Evolutionary conservation across 1,284 basidiomycete genomes (phyloP).

Genomic region (Hypsizygus ulmarius): DNA sequence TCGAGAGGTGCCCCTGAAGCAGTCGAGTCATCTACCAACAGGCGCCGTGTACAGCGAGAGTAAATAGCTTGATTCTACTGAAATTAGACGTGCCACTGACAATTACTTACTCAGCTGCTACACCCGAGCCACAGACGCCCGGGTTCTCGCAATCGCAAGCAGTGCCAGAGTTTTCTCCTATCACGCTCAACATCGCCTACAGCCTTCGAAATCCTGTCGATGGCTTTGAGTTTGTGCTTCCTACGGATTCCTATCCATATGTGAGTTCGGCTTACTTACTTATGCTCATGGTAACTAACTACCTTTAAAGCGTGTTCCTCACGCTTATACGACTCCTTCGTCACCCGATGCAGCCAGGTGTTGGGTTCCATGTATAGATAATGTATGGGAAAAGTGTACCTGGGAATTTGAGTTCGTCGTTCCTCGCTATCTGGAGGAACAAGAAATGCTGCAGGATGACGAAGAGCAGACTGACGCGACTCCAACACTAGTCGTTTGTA

Average conservation of each 20-base stretch:
- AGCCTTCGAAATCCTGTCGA: conserved; percentile 78
- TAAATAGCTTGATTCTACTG: conserved; percentile 24
- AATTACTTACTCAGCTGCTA: conserved; percentile 47
- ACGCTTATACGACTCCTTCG: conserved; percentile 88
- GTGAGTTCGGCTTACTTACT: conserved; percentile 49
- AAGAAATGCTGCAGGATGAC: conserved; percentile 50
- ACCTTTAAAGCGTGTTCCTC: conserved; percentile 75
- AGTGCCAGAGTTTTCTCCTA: conserved; percentile 71
- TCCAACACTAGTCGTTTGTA: conserved; percentile 87
- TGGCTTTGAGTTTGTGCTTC: conserved; percentile 84
- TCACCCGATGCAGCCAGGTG: conserved; percentile 89
- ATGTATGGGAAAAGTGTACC: conserved; percentile 93
- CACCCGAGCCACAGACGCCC: conserved; percentile 75
- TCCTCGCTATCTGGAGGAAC: conserved; percentile 80
- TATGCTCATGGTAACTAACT: conserved; percentile 18
- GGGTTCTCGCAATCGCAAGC: conserved; percentile 45
- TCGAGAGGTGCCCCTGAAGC: conserved; percentile 70
- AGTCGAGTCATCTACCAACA: conserved; percentile 46
- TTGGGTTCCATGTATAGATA: conserved; percentile 98
- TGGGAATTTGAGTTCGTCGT: conserved; percentile 99
- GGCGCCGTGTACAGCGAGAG: conserved; percentile 46
- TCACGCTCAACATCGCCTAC: conserved; percentile 77
- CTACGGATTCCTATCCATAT: conserved; percentile 79
- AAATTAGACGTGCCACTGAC: conserved; percentile 1
- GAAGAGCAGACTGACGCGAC: conserved; percentile 58